These are phyloP conservation scores for Sphagnum magellanicum DNA, from an alignment of 228 moss, liverwort and hornwort genomes.

Conservation along the genomic window DNA sequence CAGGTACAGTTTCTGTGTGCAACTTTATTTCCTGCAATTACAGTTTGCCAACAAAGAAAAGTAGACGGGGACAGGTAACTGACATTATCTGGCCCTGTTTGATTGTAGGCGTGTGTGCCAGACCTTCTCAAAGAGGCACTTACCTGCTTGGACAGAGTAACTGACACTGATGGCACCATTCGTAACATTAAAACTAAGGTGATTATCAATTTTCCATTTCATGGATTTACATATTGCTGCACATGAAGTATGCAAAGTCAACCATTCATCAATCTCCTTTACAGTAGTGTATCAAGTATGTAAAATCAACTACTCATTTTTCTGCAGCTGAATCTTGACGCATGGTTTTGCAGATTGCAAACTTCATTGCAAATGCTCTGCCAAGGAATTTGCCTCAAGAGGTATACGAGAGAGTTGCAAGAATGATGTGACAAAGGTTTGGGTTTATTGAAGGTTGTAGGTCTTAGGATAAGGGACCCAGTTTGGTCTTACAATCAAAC, in stretches of 20 bases:
- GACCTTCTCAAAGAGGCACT: conserved; percentile 88
- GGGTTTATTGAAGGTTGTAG: too few relatives aligned
- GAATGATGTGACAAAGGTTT: conserved; percentile 51
- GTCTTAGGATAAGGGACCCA: too few relatives aligned
- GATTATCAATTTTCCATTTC: not conserved
- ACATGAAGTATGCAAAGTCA: not conserved
- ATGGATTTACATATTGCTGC: not conserved
- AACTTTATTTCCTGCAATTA: too few relatives aligned
- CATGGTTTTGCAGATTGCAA: conserved; percentile 60
- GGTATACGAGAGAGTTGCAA: conserved; percentile 88
- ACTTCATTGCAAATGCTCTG: conserved; percentile 87
- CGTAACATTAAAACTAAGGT: conserved; percentile 85
- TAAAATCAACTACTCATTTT: not conserved
- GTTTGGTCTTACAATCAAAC: too few relatives aligned
- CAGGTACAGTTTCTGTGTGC: conserved; percentile 18
- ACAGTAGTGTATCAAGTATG: not conserved
- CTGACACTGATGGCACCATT: conserved; percentile 85
- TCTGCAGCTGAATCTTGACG: not conserved
- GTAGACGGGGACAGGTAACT: not conserved
- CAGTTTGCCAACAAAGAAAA: too few relatives aligned
- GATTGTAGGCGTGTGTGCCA: conserved; percentile 76
- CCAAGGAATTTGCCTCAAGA: conserved; percentile 88
- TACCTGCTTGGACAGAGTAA: conserved; percentile 82
- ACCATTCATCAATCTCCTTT: not conserved
- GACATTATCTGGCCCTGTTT: not conserved